Evolutionary conservation across 1,139 yeast species (phyloP).

Genomic region (Candida smagusa): DNA sequence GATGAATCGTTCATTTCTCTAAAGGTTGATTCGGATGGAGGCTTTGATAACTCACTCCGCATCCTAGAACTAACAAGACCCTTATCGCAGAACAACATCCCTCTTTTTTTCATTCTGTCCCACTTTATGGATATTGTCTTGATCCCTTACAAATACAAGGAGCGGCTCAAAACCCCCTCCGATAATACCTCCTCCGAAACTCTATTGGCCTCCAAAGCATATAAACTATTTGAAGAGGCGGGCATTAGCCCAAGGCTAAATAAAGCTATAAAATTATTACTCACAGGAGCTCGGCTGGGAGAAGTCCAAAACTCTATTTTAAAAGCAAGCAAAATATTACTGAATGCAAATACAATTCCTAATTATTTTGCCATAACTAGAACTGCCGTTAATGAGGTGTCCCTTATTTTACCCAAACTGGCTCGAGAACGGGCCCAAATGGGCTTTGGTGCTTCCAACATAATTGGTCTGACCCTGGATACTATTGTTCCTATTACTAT

Average conservation of each 20-base stretch:
- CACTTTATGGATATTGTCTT: conserved; percentile 69
- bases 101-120: conserved; percentile 62
- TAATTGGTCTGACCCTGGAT: conserved; percentile 59
- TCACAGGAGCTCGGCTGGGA: conserved; percentile 63
- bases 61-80: conserved; percentile 62
- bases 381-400: conserved; percentile 52
- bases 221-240: conserved; percentile 37
- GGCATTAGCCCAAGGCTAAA: conserved; percentile 47
- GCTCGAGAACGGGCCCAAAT: conserved; percentile 29
- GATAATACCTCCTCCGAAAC: conserved; percentile 4
- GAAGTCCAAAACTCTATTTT: conserved; percentile 39
- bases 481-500: conserved; percentile 55
- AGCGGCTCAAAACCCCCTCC: conserved; percentile 29
- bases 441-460: conserved; percentile 41
- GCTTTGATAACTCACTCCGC: conserved; percentile 48
- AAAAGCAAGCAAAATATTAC: conserved; percentile 30
- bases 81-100: conserved; percentile 52
- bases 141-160: conserved; percentile 46
- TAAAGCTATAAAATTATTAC: conserved; percentile 37
- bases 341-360: conserved; percentile 33
- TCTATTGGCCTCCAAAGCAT: conserved; percentile 20
- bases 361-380: conserved; percentile 58
- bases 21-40: conserved; percentile 63
- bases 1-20: conserved; percentile 49
- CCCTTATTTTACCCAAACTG: conserved; percentile 51